These are phyloP conservation scores for Aspergillus heteromorphus DNA, from an alignment of 495 filamentous ascomycete genomes.

Conservation along the genomic window DNA sequence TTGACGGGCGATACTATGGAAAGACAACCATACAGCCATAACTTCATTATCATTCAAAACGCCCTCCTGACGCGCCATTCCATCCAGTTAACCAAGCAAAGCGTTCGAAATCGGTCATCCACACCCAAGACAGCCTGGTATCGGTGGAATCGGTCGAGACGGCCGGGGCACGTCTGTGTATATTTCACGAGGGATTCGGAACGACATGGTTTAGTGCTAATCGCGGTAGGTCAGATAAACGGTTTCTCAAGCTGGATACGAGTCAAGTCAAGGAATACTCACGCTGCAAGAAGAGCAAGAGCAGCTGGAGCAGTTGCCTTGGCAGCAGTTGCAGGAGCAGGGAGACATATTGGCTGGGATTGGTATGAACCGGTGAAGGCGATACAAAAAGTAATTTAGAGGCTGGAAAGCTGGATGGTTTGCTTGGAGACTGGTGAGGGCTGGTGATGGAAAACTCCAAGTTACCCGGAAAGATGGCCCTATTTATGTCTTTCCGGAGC, in stretches of 20 bases:
- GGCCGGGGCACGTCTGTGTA: neutral
- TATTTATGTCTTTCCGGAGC: slow-evolving; percentile 2
- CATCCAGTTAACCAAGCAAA: neutral
- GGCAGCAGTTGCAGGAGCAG: slow-evolving; percentile 3
- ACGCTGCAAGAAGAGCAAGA: slow-evolving; percentile 1
- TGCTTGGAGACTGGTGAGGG: neutral
- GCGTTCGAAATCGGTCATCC: neutral
- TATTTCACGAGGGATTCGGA: neutral
- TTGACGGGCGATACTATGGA: neutral
- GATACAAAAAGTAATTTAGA: neutral
- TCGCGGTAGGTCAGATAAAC: neutral
- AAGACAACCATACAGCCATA: neutral
- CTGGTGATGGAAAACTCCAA: neutral
- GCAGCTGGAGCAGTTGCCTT: slow-evolving; percentile 2
- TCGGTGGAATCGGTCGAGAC: neutral
- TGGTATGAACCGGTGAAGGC: neutral
- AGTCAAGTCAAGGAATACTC: neutral
- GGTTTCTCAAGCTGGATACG: neutral
- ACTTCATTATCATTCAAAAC: neutral
- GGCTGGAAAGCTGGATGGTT: neutral
- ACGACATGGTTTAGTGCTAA: neutral
- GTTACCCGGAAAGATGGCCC: neutral
- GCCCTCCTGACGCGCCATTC: neutral
- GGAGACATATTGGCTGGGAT: neutral
- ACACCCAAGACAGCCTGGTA: neutral